Base-by-base conservation (phyloP, 805 yeast genomes). In the Nakazawaea anatomiae region DNA sequence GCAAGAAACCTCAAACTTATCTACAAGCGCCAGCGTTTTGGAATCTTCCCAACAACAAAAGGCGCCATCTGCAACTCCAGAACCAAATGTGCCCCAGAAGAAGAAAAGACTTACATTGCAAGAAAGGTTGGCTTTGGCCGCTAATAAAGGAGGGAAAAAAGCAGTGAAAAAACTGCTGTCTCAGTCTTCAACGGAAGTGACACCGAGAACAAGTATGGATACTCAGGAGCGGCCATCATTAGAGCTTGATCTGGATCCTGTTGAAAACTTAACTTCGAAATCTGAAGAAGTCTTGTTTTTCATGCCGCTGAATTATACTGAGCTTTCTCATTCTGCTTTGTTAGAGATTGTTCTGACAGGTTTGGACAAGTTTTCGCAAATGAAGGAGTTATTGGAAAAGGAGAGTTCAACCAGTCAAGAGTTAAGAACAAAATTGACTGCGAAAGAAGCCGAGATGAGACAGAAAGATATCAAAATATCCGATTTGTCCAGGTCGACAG, bases 71-170 rank as follows among this genome's bases (percentile, higher is more conserved):
- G 34, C 35, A 10, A 35, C 29, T 5, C 18, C 48, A 28, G 45
- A 45, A 11, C 44, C 48, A 7, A 32, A 36, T 14, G 47, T 52
- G 18, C 41, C 53, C 6, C 51, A 40, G 5, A 66, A 73, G 32
- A 75, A 73, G 56, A 85, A 85, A 63, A 73, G 91, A 55, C 68
- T 88, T 18, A 83, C 96, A 0, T 72, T 92, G 57, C 95, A 89
- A 60, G 96, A 91, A 60, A 74, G 97, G 54, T 72, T 91, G 48
- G 95, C 94, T 1, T 66, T 82, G 54, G 97, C 97, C 1, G 89
- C 96, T 6, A 74, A 78, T 52, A 71, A 72, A 11, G 71, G 72
- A 34, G 65, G 63, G 48, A 70, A 66, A 43, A 58, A 55, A 46
- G 51, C 55, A 9, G 29, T 11, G 8, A 45, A 45, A 35, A 50